Conservation (phyloP, 495 filamentous ascomycete genomes). For the Extremus antarcticus region DNA sequence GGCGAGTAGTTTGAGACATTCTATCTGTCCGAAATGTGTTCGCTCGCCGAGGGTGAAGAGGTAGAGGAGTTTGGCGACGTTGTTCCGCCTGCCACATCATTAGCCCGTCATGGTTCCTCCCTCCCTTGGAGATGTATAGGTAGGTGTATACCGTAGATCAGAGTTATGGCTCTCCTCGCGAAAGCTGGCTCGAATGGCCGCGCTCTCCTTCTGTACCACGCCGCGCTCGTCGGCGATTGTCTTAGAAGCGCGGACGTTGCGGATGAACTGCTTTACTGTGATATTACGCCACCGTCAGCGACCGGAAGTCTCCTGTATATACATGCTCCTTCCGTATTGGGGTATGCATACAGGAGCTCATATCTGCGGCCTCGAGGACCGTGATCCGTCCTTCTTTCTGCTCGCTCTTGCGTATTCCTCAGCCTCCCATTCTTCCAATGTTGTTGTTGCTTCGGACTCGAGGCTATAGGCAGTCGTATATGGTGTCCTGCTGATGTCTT, state of each 20-base stretch:
- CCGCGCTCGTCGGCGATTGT: conserved; percentile 97
- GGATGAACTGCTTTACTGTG: conserved; percentile 97
- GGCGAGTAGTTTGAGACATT: conserved; percentile 94
- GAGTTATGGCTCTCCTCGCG: conserved; percentile 91
- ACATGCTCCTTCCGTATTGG: background rate
- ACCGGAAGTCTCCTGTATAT: background rate
- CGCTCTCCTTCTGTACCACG: conserved; percentile 97
- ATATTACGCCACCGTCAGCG: background rate
- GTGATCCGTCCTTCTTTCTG: background rate
- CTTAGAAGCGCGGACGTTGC: conserved; percentile 95
- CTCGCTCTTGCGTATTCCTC: no score
- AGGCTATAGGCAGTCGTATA: no score
- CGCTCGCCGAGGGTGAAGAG: conserved; percentile 97
- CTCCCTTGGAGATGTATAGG: conserved; percentile 4
- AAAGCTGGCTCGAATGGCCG: conserved; percentile 91
- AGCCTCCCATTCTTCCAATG: no score
- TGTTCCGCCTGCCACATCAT: conserved; percentile 63
- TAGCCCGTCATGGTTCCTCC: background rate
- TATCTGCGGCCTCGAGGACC: conserved; percentile 16
- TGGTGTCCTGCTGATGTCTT: background rate
- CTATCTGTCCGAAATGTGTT: conserved; percentile 98
- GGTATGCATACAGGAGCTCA: conserved; percentile 5
- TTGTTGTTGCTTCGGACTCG: no score
- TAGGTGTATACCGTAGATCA: conserved; percentile 57
- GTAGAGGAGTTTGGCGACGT: conserved; percentile 95